Evolutionary conservation across 257 asterid genomes (phyloP).

Genomic region (Solanum etuberosum): DNA sequence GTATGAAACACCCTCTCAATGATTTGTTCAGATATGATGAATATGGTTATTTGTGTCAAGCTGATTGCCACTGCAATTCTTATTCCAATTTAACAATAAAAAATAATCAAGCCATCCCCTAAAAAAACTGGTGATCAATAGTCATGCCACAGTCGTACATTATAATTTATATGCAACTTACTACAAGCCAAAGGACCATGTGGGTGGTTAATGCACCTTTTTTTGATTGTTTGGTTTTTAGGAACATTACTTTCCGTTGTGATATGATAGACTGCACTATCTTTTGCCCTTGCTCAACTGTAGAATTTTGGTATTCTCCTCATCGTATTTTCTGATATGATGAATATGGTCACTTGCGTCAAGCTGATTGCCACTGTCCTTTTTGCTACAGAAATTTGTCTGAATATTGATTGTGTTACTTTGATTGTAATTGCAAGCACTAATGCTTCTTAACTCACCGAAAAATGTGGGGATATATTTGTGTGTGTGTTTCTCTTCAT

Average conservation of each 20-base stretch:
- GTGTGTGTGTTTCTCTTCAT: neutral
- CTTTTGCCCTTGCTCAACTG: neutral
- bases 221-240: neutral
- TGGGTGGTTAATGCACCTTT: neutral
- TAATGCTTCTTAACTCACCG: neutral
- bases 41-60: neutral
- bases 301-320: neutral
- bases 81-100: neutral
- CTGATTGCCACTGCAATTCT: neutral
- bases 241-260: neutral
- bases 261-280: neutral
- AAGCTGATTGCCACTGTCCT: neutral
- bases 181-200: neutral
- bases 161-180: neutral
- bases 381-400: neutral
- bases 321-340: neutral
- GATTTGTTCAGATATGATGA: neutral
- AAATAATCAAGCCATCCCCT: neutral
- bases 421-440: neutral
- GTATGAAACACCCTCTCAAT: neutral
- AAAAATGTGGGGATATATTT: neutral
- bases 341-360: neutral
- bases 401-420: neutral
- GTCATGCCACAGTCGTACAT: neutral
- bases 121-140: neutral